Percentiles rank a stretch among this genome's conserved stretches.
These are phyloP conservation scores for Cladophialophora bantiana DNA, from an alignment of 2,329 filamentous ascomycete genomes.

Conservation along the genomic window DNA sequence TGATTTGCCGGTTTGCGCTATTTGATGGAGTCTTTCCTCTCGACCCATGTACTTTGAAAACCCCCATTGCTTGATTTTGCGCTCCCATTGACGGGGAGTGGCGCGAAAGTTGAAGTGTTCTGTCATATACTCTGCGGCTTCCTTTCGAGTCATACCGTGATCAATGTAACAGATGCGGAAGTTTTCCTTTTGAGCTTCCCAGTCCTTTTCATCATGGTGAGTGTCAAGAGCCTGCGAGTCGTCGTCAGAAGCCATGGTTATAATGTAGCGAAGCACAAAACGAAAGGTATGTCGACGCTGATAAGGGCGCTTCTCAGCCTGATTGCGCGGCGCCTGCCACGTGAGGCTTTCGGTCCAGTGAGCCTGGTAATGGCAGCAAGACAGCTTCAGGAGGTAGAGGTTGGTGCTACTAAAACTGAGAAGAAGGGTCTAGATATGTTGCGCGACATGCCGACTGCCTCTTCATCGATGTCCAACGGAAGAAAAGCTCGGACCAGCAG, in stretches of 20 bases:
- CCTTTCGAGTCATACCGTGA: constrained; percentile 38
- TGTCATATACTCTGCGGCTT: constrained; percentile 36
- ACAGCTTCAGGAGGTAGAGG: not conserved
- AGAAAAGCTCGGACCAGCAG: constrained; percentile 18
- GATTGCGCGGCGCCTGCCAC: constrained; percentile 9
- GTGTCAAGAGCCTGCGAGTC: constrained; percentile 31
- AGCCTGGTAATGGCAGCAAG: not conserved
- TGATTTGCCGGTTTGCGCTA: constrained; percentile 35
- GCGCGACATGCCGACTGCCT: constrained; percentile 8
- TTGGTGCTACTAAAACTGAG: not conserved
- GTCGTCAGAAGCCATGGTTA: constrained; percentile 36
- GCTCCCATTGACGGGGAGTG: constrained; percentile 40
- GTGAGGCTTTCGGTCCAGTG: not conserved
- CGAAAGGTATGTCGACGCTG: not conserved
- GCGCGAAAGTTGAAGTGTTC: constrained; percentile 36
- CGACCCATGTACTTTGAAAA: constrained; percentile 39
- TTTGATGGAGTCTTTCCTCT: constrained; percentile 36
- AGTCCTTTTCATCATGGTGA: constrained; percentile 40
- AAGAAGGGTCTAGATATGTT: constrained; percentile 1
- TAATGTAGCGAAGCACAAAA: not conserved
- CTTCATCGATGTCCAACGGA: constrained; percentile 14
- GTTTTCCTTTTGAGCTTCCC: constrained; percentile 37
- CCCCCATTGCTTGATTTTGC: constrained; percentile 40
- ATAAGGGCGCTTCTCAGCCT: constrained; percentile 22
- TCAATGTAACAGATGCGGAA: constrained; percentile 39